phyloP scores from a whole-genome alignment of 208 protist species.

The Wallacemonas collosoma region DNA sequence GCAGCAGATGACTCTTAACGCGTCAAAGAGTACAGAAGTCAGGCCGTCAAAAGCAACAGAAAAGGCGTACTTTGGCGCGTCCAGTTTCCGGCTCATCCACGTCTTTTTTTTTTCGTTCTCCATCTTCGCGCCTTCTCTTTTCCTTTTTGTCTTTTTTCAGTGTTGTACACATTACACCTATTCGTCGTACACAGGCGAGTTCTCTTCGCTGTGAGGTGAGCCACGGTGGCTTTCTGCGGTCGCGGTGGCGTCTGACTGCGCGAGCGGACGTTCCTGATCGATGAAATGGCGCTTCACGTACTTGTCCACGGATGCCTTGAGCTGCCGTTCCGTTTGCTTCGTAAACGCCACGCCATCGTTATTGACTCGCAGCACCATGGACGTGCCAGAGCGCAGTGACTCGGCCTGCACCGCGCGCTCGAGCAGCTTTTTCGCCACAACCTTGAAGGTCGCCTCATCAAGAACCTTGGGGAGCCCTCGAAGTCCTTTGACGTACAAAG shows the following conservation, averaged over 20 bases:
- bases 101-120: not conserved
- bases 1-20: no score
- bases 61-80: no score
- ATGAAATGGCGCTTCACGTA: constrained; percentile 74
- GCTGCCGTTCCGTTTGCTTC: constrained; percentile 46
- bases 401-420: constrained; percentile 69
- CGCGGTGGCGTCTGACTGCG: not conserved
- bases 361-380: constrained; percentile 61
- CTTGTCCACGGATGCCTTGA: constrained; percentile 78
- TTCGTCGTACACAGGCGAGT: constrained; percentile 55
- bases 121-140: not conserved
- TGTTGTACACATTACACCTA: constrained; percentile 11
- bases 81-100: not conserved
- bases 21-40: no score
- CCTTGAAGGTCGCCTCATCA: constrained; percentile 48
- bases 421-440: constrained; percentile 60
- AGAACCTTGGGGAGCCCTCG: constrained; percentile 61
- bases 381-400: constrained; percentile 53
- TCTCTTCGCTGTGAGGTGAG: constrained; percentile 12
- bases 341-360: constrained; percentile 47
- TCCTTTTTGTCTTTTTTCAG: not conserved
- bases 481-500: constrained; percentile 61
- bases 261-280: not conserved
- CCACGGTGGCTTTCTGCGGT: constrained; percentile 6
- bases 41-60: no score